Evolutionary conservation across 331 rosid genomes (phyloP).

Genomic region (Rhamnella rubrinervis): DNA sequence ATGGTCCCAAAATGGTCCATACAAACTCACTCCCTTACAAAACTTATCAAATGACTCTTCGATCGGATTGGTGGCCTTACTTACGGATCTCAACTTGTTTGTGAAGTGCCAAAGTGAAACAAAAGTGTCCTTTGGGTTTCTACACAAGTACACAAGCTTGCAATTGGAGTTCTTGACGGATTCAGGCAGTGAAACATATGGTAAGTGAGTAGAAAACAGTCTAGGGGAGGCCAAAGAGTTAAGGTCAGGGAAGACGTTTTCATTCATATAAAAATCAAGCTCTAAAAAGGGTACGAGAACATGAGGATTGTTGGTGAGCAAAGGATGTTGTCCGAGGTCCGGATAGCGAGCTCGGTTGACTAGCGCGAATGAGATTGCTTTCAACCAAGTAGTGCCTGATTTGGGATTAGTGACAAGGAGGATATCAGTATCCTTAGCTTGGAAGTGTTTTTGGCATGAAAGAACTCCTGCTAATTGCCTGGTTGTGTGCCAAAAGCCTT

Average conservation of each 20-base stretch:
- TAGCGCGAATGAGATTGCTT: constrained; percentile 28
- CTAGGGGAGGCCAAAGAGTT: constrained; percentile 16
- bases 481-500: constrained; percentile 39
- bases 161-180: constrained; percentile 14
- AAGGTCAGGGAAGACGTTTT: constrained; percentile 10
- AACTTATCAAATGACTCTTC: constrained; percentile 35
- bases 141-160: constrained; percentile 37
- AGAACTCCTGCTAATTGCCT: constrained; percentile 31
- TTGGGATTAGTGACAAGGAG: constrained; percentile 32
- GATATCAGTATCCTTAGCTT: constrained; percentile 29
- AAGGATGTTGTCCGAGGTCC: constrained; percentile 18
- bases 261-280: constrained; percentile 3
- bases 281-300: constrained; percentile 43
- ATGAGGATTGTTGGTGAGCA: constrained; percentile 35
- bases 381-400: constrained; percentile 51
- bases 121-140: constrained; percentile 46
- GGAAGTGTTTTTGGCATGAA: constrained; percentile 28
- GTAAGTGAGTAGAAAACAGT: constrained; percentile 34
- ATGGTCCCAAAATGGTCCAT: constrained; percentile 53
- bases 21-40: constrained; percentile 27
- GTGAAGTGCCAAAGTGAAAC: constrained; percentile 45
- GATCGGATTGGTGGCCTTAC: constrained; percentile 14
- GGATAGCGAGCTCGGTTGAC: constrained; percentile 19
- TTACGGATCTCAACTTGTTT: constrained; percentile 14
- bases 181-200: constrained; percentile 31